Evolutionary conservation across 1,284 basidiomycete species (phyloP), one percentile per base, ranked within the genome.

Genomic region (Gymnopus androsaceus): DNA sequence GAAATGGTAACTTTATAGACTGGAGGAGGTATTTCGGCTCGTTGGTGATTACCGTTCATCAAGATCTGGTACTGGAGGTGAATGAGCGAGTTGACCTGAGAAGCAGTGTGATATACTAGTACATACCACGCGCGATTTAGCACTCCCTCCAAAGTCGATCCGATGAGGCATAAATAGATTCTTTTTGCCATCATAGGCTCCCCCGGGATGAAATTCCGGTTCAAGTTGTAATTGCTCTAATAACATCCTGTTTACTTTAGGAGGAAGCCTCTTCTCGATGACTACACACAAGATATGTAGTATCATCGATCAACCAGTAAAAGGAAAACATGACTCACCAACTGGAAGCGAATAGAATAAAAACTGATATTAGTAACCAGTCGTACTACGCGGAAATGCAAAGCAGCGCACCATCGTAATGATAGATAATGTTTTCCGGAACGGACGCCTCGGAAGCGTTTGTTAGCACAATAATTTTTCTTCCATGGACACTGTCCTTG

Each of bases 131-230:
- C 68, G 63, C 14, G 54, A 53, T 27, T 58, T 65, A 2, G 21
- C 25, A 33, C 47, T n/a, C n/a, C n/a, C 31, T 19, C 60, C 72
- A 45, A 80, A 74, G 4, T 71, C 67, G 8, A 80, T 68, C 38
- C 67, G 59, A 14, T 65, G 59, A 0, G 72, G 62, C 0, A 75
- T 67, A 61, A 89, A 91, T 57, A 92, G 66, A 59, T 91, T 92
- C 69, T 91, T 92, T 17, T 88, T 74, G 0, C 90, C 89, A 59
- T 92, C 90, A 57, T 92, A 92, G 1, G 81, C 88, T 6, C 79
- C 83, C 6, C 50, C 3, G 36, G 54, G 9, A 42, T 48, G 28
- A 54, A 59, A 23, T 15, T 79, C 69, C 0, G 84, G 83, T 4
- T 27, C 25, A 3, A 27, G 14, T 5, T 79, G 72, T 0, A 77